Base-by-base conservation (phyloP, 2,329 filamentous ascomycete species). In the Pestalotiopsis sp. region DNA sequence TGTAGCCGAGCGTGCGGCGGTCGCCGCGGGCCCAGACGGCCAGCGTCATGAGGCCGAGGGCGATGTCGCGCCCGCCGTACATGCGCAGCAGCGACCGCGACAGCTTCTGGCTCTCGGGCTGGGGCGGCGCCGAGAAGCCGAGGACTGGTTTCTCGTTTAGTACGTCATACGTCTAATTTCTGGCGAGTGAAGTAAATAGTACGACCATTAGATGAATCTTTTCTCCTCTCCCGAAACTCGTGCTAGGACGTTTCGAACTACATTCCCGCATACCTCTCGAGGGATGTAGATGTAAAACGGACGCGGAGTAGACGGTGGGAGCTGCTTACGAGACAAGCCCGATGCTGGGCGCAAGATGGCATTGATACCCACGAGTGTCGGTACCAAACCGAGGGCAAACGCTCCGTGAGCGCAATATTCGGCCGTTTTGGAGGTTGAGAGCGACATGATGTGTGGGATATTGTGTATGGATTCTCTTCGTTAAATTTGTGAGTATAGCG, bases 61-160 rank as follows among this genome's bases (percentile, higher is more conserved):
- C 38, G 13, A 64, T 25, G 41, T 45, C 39, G n/a, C 62, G 38
- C 14, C 31, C 62, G 38, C 62, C 62, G 41, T 64, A 52, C 41
- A 64, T 64, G n/a, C 27, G 62, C 41, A 64, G n/a, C 36, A 64
- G 41, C 7, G 41, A 64, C 31, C n/a, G 41, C 41, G 62, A 20
- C n/a, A 64, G 38, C 41, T 64, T 64, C 41, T 64, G 62, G 13
- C 41, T 20, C n/a, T 64, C 38, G 20, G 62, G 62, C 62, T 64
- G 62, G 2, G 62, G 27, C 5, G 38, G 62, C 12, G 38, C 38
- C 12, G 38, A 27, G 20, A 64, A 45, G 23, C 38, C 38, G 3
- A 64, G 38, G 3, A 64, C 45, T 52, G 45, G 45, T 52, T 23
- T 52, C 6, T 36, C 2, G 31, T 9, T 36, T 9, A 36, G 31